These are phyloP conservation scores for Aspergillus nomiae DNA, from an alignment of 2,329 filamentous ascomycete species.

Conservation along the genomic window DNA sequence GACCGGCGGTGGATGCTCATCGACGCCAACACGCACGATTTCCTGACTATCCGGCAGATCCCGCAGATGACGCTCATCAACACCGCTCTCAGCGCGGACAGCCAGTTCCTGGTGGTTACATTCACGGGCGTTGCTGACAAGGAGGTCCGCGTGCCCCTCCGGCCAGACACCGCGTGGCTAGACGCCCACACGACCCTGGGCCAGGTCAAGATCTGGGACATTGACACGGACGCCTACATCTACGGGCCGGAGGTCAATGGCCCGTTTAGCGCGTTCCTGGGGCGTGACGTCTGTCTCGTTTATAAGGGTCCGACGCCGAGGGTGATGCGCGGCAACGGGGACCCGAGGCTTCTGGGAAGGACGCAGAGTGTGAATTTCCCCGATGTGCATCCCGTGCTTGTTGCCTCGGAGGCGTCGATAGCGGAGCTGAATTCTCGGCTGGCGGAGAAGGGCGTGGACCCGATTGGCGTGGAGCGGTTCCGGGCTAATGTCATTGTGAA, in stretches of 20 bases:
- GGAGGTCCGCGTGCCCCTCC: constrained; percentile 56
- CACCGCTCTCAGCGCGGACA: constrained; percentile 51
- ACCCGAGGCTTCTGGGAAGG: constrained; percentile 55
- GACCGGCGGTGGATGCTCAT: constrained; percentile 70
- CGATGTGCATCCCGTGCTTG: constrained; percentile 59
- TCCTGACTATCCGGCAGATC: constrained; percentile 64
- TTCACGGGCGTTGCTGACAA: constrained; percentile 50
- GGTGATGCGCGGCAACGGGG: constrained; percentile 58
- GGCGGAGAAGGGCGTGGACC: constrained; percentile 40
- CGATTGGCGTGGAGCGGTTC: constrained; percentile 64
- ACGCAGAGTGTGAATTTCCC: constrained; percentile 59
- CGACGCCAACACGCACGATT: constrained; percentile 54
- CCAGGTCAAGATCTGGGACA: constrained; percentile 61
- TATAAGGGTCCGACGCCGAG: constrained; percentile 64
- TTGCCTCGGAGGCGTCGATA: constrained; percentile 59
- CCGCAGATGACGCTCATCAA: constrained; percentile 65
- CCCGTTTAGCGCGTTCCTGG: constrained; percentile 59
- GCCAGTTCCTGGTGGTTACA: constrained; percentile 46
- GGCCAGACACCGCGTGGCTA: constrained; percentile 58
- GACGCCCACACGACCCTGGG: constrained; percentile 52
- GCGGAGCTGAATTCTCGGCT: constrained; percentile 61
- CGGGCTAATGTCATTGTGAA: constrained; percentile 64
- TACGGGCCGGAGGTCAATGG: constrained; percentile 56
- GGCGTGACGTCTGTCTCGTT: constrained; percentile 57
- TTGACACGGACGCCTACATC: constrained; percentile 58